Conservation (phyloP, 441 rosid species). For the Pelargonium australe region DNA sequence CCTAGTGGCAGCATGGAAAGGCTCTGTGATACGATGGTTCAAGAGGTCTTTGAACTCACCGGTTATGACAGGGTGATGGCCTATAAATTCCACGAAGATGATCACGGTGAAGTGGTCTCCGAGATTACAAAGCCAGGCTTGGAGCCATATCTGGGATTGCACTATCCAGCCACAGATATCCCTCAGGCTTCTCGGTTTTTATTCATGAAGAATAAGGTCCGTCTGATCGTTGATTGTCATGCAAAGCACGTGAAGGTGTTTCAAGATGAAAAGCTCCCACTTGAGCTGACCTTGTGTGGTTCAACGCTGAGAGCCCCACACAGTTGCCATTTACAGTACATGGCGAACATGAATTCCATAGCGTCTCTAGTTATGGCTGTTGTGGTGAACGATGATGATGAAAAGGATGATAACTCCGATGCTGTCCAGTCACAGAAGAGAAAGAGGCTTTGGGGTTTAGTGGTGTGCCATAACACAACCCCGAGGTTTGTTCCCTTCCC, state of each 20-base stretch:
- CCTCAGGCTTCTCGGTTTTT: conserved; percentile 84
- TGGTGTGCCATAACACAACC: conserved; percentile 78
- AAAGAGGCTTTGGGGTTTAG: conserved; percentile 70
- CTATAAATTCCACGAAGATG: conserved; percentile 80
- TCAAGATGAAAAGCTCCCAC: conserved; percentile 54
- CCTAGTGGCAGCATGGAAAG: conserved; percentile 49
- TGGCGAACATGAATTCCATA: conserved; percentile 77
- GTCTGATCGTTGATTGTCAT: conserved; percentile 73
- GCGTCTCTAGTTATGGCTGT: conserved; percentile 86
- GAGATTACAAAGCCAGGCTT: conserved; percentile 40
- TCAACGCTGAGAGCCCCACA: conserved; percentile 78
- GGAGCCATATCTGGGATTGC: conserved; percentile 76
- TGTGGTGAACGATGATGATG: conserved; percentile 52
- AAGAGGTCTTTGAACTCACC: conserved; percentile 66
- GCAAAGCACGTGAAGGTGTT: conserved; percentile 55
- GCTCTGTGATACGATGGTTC: conserved; percentile 59
- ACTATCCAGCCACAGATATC: conserved; percentile 81
- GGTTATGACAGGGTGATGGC: conserved; percentile 84
- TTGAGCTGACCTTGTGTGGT: conserved; percentile 65
- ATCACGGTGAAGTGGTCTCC: conserved; percentile 84
- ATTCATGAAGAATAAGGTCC: conserved; percentile 73
- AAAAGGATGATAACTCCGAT: conserved; percentile 33
- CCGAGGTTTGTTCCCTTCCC: conserved; percentile 75
- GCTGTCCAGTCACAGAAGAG: conserved; percentile 31
- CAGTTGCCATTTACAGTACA: conserved; percentile 72